These are phyloP conservation scores for Trametes gibbosa DNA, from an alignment of 768 basidiomycete genomes.

Conservation along the genomic window DNA sequence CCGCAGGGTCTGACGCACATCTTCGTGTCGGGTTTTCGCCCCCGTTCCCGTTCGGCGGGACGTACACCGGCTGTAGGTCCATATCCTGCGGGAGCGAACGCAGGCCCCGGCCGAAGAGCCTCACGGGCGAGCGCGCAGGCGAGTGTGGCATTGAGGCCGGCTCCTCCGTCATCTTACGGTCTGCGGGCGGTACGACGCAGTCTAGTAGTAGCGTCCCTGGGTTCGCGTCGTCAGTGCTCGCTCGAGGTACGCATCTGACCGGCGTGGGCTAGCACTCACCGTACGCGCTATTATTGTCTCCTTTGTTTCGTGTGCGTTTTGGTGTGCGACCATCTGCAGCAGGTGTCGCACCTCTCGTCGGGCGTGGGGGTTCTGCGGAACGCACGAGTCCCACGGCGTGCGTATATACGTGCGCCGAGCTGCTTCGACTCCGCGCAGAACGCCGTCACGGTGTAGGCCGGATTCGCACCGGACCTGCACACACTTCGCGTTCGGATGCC, in stretches of 20 bases:
- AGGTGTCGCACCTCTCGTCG: no score
- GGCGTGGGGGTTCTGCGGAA: no score
- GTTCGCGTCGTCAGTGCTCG: no score
- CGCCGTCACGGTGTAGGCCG: background rate
- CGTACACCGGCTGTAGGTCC: background rate
- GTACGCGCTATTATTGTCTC: no score
- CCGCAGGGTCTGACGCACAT: background rate
- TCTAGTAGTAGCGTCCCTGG: background rate
- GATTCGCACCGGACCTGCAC: background rate
- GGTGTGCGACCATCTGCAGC: no score
- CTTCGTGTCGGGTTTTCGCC: background rate
- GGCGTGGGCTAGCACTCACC: no score
- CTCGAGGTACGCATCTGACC: no score
- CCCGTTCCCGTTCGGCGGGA: background rate
- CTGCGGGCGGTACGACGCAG: background rate
- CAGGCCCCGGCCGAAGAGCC: background rate
- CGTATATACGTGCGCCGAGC: no score
- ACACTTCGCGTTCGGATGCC: no score
- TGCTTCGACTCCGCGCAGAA: background rate
- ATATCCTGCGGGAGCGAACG: background rate
- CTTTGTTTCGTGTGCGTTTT: no score
- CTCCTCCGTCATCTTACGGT: slow-evolving; percentile 3
- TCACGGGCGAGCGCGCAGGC: background rate
- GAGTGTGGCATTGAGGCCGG: slow-evolving; percentile 1
- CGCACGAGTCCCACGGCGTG: no score